Evolutionary conservation across 805 yeast genomes (phyloP), one percentile per base, ranked within the genome.

Genomic region (Candida arabinofermentans): DNA sequence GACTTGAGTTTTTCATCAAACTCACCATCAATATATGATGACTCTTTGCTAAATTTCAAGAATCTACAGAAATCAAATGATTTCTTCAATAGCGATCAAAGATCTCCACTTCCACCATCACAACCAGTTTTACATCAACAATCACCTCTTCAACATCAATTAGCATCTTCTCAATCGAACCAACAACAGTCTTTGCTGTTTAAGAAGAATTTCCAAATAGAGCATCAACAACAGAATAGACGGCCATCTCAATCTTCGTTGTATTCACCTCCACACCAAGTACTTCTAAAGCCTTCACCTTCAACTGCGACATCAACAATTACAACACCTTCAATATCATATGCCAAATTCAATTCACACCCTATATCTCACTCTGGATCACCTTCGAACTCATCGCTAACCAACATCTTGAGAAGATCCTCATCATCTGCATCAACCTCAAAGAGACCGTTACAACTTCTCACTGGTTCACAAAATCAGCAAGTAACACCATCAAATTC

Each of bases 1-100:
- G 67, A 63, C 41, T 43, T 65, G 30, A 48, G 66, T 36, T 49
- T 65, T 31, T 44, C 61, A 7, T 52, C 63, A 2, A 53, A 57
- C 7, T 47, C 63, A 1, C 50, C 56, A 3, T 54, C 54, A 5
- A 38, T 56, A 4, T 53, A 50, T 37, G 62, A 57, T 13, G 62
- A 59, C 37, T 54, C 57, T 7, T 45, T 59, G 18, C 47, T 50
- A 5, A 57, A 57, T 39, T 61, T 58, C 42, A 59, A 57, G 41
- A 51, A 48, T 24, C 44, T 60, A 26, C 59, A 53, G 23, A 57
- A 57, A 35, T 47, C 52, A 17, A 58, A 54, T 38, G 61, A 59
- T 31, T 41, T 57, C 19, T 54, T 58, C 49, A 19, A 40, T 40
- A n/a, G 30, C 24, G 21, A 49, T 34, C 12, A 46, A 23, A 26